Base-by-base conservation (phyloP, 164 flowering plant species). In the Magnolia sinica region DNA sequence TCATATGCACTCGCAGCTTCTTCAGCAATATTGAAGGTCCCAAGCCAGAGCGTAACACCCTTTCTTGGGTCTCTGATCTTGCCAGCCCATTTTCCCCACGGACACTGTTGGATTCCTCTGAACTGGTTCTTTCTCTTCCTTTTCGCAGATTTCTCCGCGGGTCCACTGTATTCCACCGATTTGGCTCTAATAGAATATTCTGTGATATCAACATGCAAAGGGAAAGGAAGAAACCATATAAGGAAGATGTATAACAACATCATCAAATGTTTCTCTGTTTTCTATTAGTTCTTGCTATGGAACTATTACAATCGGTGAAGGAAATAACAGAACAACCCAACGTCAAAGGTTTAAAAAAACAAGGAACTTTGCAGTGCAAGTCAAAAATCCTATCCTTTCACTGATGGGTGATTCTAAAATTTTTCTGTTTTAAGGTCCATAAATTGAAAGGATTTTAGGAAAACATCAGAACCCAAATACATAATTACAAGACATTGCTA, bases 91-190 rank as follows among this genome's bases (percentile, higher is more conserved):
- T 77, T 71, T 23, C 79, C 75, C 79, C 79, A 77, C 9, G 79
- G 79, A 19, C 79, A 58, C 51, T 77, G 79, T 24, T 75, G 49
- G 64, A 77, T 70, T 61, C 79, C 79, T 24, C 79, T 77, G 75
- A 37, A 77, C 37, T 23, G 59, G 20, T 61, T 77, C 69, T 76
- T 76, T 22, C 79, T 71, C 55, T 70, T 71, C 14, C 79, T 76
- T 64, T 76, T 73, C 8, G 37, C 64, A 27, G 22, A 14, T 59
- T 59, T 71, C n/a, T 71, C 55, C 64, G 88, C 88, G 78, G 86
- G 87, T 50, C 86, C 88, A 75, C 78, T 86, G 81, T 76, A 84
- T 58, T 92, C 91, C 70, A 75, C 81, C 78, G 87, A 18, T 73
- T 88, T 89, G 11, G 69, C 76, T 58, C 77, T 16, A 24, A 79